These are phyloP conservation scores for Ogataea pignaliae DNA, from an alignment of 805 yeast genomes.

Conservation along the genomic window DNA sequence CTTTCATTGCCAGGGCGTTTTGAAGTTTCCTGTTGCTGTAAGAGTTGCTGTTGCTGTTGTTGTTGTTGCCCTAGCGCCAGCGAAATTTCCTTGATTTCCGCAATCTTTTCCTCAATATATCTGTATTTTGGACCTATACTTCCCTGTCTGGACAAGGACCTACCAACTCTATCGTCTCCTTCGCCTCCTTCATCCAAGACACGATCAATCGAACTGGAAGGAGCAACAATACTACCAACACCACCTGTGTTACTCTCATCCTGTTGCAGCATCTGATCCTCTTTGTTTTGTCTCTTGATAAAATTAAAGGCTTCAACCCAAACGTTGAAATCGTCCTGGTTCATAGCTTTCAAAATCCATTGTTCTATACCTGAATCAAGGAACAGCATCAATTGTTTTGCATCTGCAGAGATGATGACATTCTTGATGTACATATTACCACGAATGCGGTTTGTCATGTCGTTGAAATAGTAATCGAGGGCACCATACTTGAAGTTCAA, in stretches of 20 bases:
- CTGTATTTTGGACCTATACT: slow-evolving; percentile 10
- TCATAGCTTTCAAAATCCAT: slow-evolving; percentile 78
- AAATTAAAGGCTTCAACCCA: slow-evolving; percentile 82
- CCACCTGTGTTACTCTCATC: neutral
- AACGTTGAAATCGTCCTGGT: slow-evolving; percentile 58
- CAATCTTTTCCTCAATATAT: slow-evolving; percentile 15
- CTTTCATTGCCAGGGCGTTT: slow-evolving; percentile 11
- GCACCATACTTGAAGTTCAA: slow-evolving; percentile 80
- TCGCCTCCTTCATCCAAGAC: neutral
- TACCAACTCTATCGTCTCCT: slow-evolving; percentile 16
- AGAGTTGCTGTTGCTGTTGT: slow-evolving; percentile 4
- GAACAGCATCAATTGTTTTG: slow-evolving; percentile 60
- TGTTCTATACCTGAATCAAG: slow-evolving; percentile 94
- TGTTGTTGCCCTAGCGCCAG: slow-evolving; percentile 2
- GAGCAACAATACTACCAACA: neutral
- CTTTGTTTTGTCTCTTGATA: slow-evolving; percentile 31
- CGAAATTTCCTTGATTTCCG: slow-evolving; percentile 12
- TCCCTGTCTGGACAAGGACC: slow-evolving; percentile 4
- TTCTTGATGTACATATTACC: slow-evolving; percentile 89
- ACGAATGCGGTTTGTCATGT: slow-evolving; percentile 65
- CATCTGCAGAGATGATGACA: slow-evolving; percentile 78
- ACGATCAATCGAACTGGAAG: neutral
- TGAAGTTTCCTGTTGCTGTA: slow-evolving; percentile 2
- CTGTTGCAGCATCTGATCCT: slow-evolving; percentile 3
- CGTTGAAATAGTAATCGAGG: slow-evolving; percentile 72